These are phyloP conservation scores for Polytrichum formosum DNA, from an alignment of 225 moss, liverwort and hornwort species.

Conservation along the genomic window DNA sequence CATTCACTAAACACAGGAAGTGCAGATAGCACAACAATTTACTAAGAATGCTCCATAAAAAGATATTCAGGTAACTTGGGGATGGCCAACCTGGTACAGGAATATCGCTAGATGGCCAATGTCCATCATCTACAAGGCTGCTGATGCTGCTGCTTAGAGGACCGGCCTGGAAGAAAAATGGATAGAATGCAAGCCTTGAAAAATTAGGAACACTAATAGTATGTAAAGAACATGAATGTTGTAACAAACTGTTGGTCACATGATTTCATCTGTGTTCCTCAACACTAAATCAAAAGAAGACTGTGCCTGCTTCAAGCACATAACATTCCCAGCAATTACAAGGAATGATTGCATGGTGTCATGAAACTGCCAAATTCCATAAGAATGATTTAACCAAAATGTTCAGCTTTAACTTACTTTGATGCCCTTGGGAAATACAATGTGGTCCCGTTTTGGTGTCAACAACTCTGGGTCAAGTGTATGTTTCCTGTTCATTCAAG, in stretches of 20 bases:
- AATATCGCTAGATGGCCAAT: conserved; percentile 2
- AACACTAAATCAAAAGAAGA: background rate
- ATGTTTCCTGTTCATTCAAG: conserved; percentile 33
- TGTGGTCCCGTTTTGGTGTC: conserved; percentile 47
- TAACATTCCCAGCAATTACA: too few species aligned
- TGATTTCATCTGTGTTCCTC: background rate
- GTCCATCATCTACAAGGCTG: background rate
- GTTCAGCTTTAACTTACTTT: conserved; percentile 5
- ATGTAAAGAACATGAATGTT: background rate
- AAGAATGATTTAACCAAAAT: too few species aligned
- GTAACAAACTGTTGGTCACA: background rate
- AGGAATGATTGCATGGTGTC: too few species aligned
- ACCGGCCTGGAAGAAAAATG: conserved; percentile 1
- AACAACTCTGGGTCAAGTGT: conserved; percentile 28
- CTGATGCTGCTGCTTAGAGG: background rate
- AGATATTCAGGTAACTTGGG: too few species aligned
- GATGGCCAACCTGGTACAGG: conserved; percentile 7
- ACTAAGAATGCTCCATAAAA: too few species aligned
- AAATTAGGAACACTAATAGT: background rate
- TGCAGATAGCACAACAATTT: too few species aligned
- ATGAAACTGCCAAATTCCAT: too few species aligned
- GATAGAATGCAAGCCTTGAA: too few species aligned
- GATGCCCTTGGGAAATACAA: conserved; percentile 29
- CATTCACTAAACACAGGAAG: too few species aligned
- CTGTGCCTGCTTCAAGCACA: too few species aligned